Conservation (phyloP, 208 protist species). For the Leishmania major region DNA sequence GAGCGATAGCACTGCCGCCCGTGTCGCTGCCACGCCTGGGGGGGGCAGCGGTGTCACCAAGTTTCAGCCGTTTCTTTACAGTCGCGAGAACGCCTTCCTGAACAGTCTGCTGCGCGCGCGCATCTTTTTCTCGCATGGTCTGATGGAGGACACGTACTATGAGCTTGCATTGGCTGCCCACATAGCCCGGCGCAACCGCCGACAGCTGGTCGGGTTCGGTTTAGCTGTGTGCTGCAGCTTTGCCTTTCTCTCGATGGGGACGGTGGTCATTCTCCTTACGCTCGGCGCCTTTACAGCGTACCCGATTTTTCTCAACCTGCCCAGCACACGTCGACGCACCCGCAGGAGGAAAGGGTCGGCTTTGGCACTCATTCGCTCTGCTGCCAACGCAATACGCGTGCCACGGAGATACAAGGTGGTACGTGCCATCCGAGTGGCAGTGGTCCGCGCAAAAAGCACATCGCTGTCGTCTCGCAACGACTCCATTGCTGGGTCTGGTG, state of each 20-base stretch:
- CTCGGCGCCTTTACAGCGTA: constrained; percentile 51
- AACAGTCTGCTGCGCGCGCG: constrained; percentile 77
- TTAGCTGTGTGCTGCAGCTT: constrained; percentile 27
- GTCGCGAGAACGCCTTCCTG: constrained; percentile 59
- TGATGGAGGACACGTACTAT: constrained; percentile 82
- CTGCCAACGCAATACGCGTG: constrained; percentile 11
- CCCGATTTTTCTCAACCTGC: constrained; percentile 52
- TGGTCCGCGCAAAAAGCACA: constrained; percentile 10
- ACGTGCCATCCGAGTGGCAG: constrained; percentile 28
- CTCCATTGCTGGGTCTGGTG: constrained; percentile 2
- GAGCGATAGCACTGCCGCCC: constrained; percentile 16
- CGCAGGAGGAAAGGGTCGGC: constrained; percentile 25
- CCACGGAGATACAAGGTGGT: constrained; percentile 27
- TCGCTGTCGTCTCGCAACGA: constrained; percentile 6
- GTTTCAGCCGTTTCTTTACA: constrained; percentile 70
- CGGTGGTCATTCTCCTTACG: constrained; percentile 39
- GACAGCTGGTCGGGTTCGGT: constrained; percentile 27
- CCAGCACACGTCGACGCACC: constrained; percentile 21
- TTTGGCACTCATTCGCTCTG: neutral
- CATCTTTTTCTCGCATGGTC: constrained; percentile 78
- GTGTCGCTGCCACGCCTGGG: constrained; percentile 28
- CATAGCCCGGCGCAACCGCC: constrained; percentile 37
- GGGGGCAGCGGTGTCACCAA: constrained; percentile 16
- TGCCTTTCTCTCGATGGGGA: constrained; percentile 53
- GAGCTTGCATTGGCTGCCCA: constrained; percentile 73